phyloP scores from a whole-genome alignment of 2,329 filamentous ascomycete species.

The Daldinia sp. region DNA sequence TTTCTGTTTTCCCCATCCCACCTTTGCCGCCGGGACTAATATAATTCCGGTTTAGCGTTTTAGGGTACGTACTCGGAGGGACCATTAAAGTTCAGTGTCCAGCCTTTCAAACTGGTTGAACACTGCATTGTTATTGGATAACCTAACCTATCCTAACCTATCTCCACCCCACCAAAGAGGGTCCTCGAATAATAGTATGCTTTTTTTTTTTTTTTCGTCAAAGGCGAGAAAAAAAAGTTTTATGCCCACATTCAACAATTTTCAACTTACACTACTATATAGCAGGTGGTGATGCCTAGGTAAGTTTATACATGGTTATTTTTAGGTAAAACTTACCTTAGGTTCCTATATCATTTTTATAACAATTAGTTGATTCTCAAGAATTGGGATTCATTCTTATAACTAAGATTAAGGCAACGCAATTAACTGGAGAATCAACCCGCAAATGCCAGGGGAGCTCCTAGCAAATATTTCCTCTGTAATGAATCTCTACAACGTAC shows the following conservation, averaged over 20 bases:
- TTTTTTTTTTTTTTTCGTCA: not conserved
- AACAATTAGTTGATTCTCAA: not conserved
- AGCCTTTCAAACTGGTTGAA: slow-evolving; percentile 18
- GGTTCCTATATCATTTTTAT: not conserved
- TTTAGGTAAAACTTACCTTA: not conserved
- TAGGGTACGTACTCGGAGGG: slow-evolving; percentile 21
- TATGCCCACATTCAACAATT: not conserved
- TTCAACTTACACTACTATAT: not conserved
- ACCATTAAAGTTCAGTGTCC: slow-evolving; percentile 29
- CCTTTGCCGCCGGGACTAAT: slow-evolving; percentile 34
- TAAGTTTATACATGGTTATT: not conserved
- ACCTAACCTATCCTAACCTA: not conserved
- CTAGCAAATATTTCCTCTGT: slow-evolving; percentile 1
- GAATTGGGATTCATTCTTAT: slow-evolving; percentile 22
- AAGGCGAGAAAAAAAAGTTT: not conserved
- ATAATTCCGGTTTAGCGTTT: slow-evolving; percentile 36
- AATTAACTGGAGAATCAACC: slow-evolving; percentile 10
- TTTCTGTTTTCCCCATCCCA: slow-evolving; percentile 20
- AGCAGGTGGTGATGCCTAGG: not conserved
- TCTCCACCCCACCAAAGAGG: slow-evolving; percentile 21
- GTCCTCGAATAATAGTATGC: not conserved
- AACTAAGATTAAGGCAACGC: slow-evolving; percentile 11
- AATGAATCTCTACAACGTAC: slow-evolving; percentile 13
- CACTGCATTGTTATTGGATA: not conserved
- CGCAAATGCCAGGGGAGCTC: not conserved